Evolutionary conservation across 1,284 basidiomycete species (phyloP).

Genomic region (Phellopilus nigrolimitatus): DNA sequence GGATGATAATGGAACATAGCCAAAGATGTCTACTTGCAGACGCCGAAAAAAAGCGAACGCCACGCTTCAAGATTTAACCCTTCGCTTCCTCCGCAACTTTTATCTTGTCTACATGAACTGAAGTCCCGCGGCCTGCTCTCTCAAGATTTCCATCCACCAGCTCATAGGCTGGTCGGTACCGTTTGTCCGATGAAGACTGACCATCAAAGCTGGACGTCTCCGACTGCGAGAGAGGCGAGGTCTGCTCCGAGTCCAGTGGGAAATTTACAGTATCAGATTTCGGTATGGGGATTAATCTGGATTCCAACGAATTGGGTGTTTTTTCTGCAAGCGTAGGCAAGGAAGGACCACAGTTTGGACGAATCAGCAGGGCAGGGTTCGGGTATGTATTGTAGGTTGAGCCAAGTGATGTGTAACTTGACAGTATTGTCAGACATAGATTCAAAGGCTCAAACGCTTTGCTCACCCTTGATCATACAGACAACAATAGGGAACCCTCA

Average conservation of each 20-base stretch:
- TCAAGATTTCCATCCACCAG: conserved; percentile 74
- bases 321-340: conserved; percentile 1
- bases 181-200: conserved; percentile 23
- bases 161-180: conserved; percentile 76
- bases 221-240: neutral
- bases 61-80: neutral
- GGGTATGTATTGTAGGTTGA: conserved; percentile 93
- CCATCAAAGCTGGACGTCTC: conserved; percentile 4
- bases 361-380: conserved; percentile 75
- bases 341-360: conserved; percentile 22
- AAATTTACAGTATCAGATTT: neutral
- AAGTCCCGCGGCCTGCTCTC: conserved; percentile 52
- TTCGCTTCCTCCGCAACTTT: neutral
- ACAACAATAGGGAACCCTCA: conserved; percentile 80
- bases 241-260: conserved; percentile 12
- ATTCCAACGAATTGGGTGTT: conserved; percentile 16
- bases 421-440: neutral
- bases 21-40: too few species aligned
- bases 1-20: too few species aligned
- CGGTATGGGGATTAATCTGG: neutral
- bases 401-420: conserved; percentile 91
- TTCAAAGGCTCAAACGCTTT: neutral
- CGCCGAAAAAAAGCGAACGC: too few species aligned
- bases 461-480: conserved; percentile 89
- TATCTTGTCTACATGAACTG: neutral